Base-by-base conservation (phyloP, 176 grass and related monocot genomes). In the Oryza glaberrima region DNA sequence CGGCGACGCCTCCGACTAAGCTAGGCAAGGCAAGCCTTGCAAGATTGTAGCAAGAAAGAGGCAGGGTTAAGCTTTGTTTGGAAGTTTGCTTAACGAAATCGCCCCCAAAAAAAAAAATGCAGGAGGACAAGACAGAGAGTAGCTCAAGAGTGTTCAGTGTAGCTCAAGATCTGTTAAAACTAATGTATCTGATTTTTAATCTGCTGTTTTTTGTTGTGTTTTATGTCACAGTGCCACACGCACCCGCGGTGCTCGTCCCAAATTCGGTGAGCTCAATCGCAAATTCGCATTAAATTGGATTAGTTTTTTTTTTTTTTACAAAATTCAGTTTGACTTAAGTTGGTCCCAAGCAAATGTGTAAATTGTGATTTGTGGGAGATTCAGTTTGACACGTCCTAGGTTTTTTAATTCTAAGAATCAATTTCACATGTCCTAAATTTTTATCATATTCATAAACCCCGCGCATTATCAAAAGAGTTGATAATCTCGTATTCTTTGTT, bases 31-130 rank as follows among this genome's bases (percentile, higher is more conserved):
- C 23, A 28, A 25, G 67, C 49, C 69, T 84, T 69, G 73, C 40
- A 73, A 73, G 68, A 6, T 35, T n/a, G 54, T 58, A 58, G 54
- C 54, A 58, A 58, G 17, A 58, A 17, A 58, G 54, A 58, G 54
- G 5, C 54, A 58, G 17, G 17, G 72, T 52, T 20, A 49, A 75
- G 26, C 45, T 52, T 52, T 70, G 58, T 22, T 84, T 69, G 73
- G 30, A 73, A 65, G 68, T 14, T 35, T 23, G 58, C 58, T 63
- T 63, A 63, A 63, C 58, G n/a, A 63, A 63, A 63, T 63, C 58
- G 7, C 8, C 54, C 30, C 30, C 30, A 0, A 2, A 1, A 63
- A 63, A 63, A 63, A 38, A 58, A 63, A 63, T 63, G 58, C 58
- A 63, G 58, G 58, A 61, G 52, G 30, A 32, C 30, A 58, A 17